phyloP scores from a whole-genome alignment of 768 basidiomycete species.

The Suillus luteus region DNA sequence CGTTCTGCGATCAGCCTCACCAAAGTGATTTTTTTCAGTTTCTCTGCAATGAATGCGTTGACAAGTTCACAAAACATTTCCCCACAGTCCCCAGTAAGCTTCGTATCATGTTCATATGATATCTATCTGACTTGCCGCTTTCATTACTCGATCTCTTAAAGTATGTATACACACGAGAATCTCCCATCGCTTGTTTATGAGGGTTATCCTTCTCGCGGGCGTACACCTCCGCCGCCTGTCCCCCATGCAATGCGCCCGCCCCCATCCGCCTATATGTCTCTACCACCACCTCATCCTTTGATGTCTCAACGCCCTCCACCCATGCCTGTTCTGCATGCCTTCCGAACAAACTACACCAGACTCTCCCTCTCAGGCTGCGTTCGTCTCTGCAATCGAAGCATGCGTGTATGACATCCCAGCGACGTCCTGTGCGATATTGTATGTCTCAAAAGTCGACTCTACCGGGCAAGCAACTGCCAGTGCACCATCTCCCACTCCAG shows the following conservation, averaged over 20 bases:
- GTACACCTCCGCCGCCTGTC: background rate
- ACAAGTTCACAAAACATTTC: conserved; percentile 11
- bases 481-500: conserved; percentile 64
- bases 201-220: background rate
- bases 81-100: conserved; percentile 29
- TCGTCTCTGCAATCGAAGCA: conserved; percentile 82
- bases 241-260: conserved; percentile 21
- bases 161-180: conserved; percentile 26
- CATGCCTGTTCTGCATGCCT: conserved; percentile 54
- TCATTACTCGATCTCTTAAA: conserved; percentile 13
- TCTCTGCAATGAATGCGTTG: conserved; percentile 9
- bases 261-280: background rate
- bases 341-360: conserved; percentile 58
- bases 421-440: conserved; percentile 72
- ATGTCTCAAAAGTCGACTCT: conserved; percentile 93
- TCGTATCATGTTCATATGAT: conserved; percentile 8
- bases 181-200: conserved; percentile 16
- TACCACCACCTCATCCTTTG: background rate
- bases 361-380: conserved; percentile 45
- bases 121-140: conserved; percentile 16
- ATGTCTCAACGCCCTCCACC: background rate
- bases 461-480: conserved; percentile 65
- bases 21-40: conserved; percentile 41
- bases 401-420: conserved; percentile 71
- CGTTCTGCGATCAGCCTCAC: conserved; percentile 74